Evolutionary conservation across 73 alveolate genomes (phyloP).

Genomic region (Paramecium caudatum): DNA sequence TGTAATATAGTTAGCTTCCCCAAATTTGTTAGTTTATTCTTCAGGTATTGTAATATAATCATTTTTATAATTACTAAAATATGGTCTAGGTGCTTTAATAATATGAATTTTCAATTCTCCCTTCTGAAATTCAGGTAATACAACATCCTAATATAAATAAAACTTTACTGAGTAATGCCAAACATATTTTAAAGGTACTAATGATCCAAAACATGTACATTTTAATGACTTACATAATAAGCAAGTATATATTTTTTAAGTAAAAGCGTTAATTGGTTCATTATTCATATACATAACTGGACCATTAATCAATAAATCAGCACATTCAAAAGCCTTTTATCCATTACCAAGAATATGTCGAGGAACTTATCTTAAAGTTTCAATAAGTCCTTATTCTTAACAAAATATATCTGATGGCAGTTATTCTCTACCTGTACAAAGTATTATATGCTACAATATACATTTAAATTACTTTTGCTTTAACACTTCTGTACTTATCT

Average conservation of each 20-base stretch:
- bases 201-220: conserved; percentile 60
- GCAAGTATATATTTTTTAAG: conserved; percentile 60
- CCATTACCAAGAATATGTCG: conserved; percentile 28
- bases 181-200: conserved; percentile 35
- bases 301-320: conserved; percentile 51
- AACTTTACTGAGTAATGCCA: conserved; percentile 61
- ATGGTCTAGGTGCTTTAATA: neutral
- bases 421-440: conserved; percentile 63
- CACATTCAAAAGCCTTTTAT: conserved; percentile 56
- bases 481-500: conserved; percentile 42
- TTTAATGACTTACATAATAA: conserved; percentile 25
- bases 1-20: conserved; percentile 40
- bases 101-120: conserved; percentile 30
- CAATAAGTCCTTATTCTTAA: conserved; percentile 29
- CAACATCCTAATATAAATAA: conserved; percentile 57
- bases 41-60: conserved; percentile 40
- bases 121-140: conserved; percentile 3
- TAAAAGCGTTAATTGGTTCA: conserved; percentile 17
- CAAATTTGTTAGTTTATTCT: neutral
- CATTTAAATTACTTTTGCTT: conserved; percentile 49
- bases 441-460: neutral
- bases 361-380: neutral
- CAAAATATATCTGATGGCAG: conserved; percentile 23
- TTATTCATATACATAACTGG: conserved; percentile 51
- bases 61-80: neutral